Conservation (phyloP, 441 rosid genomes). For the Eutrema salsugineum region DNA sequence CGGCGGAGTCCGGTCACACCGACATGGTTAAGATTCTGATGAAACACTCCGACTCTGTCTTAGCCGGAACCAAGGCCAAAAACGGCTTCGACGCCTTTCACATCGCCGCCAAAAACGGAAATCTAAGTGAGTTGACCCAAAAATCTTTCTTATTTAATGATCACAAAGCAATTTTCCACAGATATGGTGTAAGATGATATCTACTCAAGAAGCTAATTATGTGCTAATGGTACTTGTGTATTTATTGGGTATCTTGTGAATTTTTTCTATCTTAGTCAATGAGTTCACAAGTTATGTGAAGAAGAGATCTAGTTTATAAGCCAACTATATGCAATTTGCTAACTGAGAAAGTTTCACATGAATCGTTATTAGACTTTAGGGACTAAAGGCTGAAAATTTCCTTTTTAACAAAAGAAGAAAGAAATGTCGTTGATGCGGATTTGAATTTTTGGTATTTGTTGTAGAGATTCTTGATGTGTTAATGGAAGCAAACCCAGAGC, state of each 20-base stretch:
- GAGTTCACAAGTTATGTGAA: background rate
- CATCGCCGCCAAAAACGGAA: constrained; percentile 81
- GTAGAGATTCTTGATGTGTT: constrained; percentile 60
- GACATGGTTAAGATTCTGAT: constrained; percentile 65
- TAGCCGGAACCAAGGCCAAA: constrained; percentile 59
- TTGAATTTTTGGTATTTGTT: background rate
- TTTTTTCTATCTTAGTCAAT: background rate
- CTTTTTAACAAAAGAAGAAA: background rate
- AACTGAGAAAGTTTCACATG: background rate
- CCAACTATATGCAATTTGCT: background rate
- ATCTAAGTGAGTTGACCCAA: constrained; percentile 47
- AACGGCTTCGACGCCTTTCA: constrained; percentile 85
- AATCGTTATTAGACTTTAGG: background rate
- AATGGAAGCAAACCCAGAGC: constrained; percentile 57
- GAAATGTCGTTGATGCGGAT: background rate
- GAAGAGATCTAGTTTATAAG: background rate
- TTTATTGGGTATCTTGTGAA: background rate
- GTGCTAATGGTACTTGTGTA: background rate
- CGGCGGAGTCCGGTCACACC: constrained; percentile 63
- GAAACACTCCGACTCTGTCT: constrained; percentile 43
- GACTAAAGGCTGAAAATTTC: background rate
- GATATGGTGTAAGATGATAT: background rate
- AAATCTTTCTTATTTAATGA: background rate
- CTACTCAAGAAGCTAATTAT: background rate
- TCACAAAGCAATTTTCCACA: background rate